Evolutionary conservation across 1,284 basidiomycete species (phyloP).

Genomic region (Rhizopogon parksii): DNA sequence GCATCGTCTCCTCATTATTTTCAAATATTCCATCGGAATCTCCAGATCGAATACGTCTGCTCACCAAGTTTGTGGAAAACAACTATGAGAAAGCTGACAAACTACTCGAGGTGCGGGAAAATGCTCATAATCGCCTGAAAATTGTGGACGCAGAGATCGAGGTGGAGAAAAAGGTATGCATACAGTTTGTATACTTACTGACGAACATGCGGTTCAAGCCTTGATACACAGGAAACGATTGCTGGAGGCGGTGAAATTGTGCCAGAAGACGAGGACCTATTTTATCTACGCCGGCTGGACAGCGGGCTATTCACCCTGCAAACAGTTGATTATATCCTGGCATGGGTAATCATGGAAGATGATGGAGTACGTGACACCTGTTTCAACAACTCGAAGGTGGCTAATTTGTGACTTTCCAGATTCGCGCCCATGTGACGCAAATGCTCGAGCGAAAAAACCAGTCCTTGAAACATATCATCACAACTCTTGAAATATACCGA

Average conservation of each 20-base stretch:
- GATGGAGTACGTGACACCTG: slow-evolving; percentile 68
- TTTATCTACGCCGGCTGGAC: slow-evolving; percentile 81
- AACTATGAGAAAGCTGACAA: slow-evolving; percentile 93
- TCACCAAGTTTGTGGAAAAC: slow-evolving; percentile 90
- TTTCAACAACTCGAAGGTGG: neutral
- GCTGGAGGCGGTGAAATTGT: slow-evolving; percentile 54
- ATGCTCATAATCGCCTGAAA: slow-evolving; percentile 52
- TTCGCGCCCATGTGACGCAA: slow-evolving; percentile 63
- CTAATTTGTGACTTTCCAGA: slow-evolving; percentile 36
- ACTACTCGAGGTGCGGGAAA: slow-evolving; percentile 80
- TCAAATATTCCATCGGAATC: slow-evolving; percentile 88
- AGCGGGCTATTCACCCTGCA: slow-evolving; percentile 86
- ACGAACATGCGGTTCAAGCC: neutral
- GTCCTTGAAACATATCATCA: slow-evolving; percentile 58
- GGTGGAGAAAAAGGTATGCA: slow-evolving; percentile 55
- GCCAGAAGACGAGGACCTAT: slow-evolving; percentile 63
- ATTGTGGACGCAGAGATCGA: slow-evolving; percentile 59
- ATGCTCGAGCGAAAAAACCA: slow-evolving; percentile 71
- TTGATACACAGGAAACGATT: slow-evolving; percentile 41
- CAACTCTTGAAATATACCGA: slow-evolving; percentile 58
- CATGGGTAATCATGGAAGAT: slow-evolving; percentile 97
- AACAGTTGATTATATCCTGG: slow-evolving; percentile 86
- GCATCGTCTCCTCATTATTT: slow-evolving; percentile 84
- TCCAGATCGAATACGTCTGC: slow-evolving; percentile 69
- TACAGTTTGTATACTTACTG: slow-evolving; percentile 6